phyloP scores from a whole-genome alignment of 179 eudicot species.

The Camellia oleifera region DNA sequence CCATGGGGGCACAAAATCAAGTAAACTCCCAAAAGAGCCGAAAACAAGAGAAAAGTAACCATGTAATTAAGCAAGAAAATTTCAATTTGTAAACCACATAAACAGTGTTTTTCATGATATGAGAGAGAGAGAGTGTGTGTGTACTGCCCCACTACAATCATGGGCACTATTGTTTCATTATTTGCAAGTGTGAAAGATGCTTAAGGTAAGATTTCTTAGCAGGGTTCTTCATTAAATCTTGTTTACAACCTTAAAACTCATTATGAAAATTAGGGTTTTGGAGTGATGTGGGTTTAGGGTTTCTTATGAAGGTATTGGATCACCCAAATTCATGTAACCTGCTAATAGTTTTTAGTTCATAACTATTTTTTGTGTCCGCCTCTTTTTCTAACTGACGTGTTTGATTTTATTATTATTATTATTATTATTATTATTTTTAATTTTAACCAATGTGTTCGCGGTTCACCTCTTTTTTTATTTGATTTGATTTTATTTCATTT shows the following conservation, averaged over 20 bases:
- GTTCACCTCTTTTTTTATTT: too few relatives aligned
- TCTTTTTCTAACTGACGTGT: neutral
- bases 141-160: neutral
- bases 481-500: too few relatives aligned
- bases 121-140: conserved; percentile 18
- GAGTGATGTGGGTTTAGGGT: conserved; percentile 18
- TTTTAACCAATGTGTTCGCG: too few relatives aligned
- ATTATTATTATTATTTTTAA: too few relatives aligned
- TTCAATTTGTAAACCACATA: conserved; percentile 13
- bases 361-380: too few relatives aligned
- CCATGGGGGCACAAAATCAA: conserved; percentile 28
- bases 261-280: conserved; percentile 25
- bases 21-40: conserved; percentile 25
- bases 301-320: conserved; percentile 1
- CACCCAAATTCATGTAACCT: neutral
- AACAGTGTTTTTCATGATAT: conserved; percentile 34
- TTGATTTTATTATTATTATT: too few relatives aligned
- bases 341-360: neutral
- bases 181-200: too few relatives aligned
- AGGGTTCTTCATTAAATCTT: neutral
- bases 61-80: neutral
- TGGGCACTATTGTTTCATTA: too few relatives aligned
- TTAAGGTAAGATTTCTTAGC: too few relatives aligned
- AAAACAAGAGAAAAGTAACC: neutral
- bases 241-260: neutral